A percentile compares a stretch with the other conserved stretches of the same genome.
Evolutionary conservation across 2,329 filamentous ascomycete genomes (phyloP).

Genomic region (Aspergillus tamarii): DNA sequence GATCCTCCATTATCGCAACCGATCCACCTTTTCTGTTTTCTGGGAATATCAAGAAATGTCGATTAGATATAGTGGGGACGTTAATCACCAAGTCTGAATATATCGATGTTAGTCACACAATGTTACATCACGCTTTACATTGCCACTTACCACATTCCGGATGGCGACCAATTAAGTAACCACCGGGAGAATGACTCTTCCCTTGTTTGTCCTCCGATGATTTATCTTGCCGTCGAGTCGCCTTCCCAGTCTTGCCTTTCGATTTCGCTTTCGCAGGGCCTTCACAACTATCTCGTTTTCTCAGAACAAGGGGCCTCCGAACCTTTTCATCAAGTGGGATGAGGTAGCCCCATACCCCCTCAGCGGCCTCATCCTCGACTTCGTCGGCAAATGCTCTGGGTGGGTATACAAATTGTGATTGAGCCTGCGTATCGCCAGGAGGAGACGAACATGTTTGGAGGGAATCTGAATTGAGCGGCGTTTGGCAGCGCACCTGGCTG

Average conservation of each 20-base stretch:
- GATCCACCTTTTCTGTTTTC: slow-evolving; percentile 62
- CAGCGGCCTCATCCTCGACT: slow-evolving; percentile 78
- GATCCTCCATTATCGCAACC: slow-evolving; percentile 81
- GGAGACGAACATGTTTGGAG: slow-evolving; percentile 60
- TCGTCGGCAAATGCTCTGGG: slow-evolving; percentile 75
- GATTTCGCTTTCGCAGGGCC: slow-evolving; percentile 43
- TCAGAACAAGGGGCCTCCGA: slow-evolving; percentile 72
- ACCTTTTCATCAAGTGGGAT: slow-evolving; percentile 76
- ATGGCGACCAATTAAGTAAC: slow-evolving; percentile 90
- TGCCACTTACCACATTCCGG: slow-evolving; percentile 79
- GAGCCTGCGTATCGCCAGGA: slow-evolving; percentile 74
- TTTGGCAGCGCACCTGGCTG: slow-evolving; percentile 54
- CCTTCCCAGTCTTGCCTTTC: slow-evolving; percentile 41
- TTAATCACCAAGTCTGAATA: slow-evolving; percentile 69
- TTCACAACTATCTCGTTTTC: slow-evolving; percentile 72
- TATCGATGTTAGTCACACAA: neutral
- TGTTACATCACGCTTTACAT: neutral
- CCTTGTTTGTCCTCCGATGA: slow-evolving; percentile 61
- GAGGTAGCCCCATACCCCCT: slow-evolving; percentile 95
- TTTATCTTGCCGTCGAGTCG: slow-evolving; percentile 56
- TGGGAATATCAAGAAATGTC: slow-evolving; percentile 59
- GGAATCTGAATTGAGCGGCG: slow-evolving; percentile 44
- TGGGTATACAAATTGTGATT: slow-evolving; percentile 79
- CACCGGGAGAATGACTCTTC: slow-evolving; percentile 67
- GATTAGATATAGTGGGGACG: slow-evolving; percentile 82